Evolutionary conservation across 2,329 filamentous ascomycete genomes (phyloP).

Genomic region (Fusarium sacchari): DNA sequence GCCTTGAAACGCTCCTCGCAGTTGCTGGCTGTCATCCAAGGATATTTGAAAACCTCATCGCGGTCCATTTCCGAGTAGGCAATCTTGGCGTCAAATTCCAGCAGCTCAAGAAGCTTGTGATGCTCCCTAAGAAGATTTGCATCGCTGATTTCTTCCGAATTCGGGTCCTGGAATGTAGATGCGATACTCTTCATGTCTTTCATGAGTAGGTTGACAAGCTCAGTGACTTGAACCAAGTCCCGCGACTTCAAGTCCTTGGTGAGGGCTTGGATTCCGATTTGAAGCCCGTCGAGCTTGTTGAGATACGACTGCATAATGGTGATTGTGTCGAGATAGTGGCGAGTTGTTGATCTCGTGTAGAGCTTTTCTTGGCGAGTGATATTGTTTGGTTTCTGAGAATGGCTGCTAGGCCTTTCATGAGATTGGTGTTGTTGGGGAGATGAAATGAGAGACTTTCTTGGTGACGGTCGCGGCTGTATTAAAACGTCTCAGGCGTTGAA

Average conservation of each 20-base stretch:
- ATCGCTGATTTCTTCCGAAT: rapidly evolving
- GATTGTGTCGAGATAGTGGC: neutral
- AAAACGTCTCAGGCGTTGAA: rapidly evolving
- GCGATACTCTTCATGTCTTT: neutral
- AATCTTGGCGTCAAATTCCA: neutral
- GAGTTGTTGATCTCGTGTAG: rapidly evolving
- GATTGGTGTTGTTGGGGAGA: neutral
- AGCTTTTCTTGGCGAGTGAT: neutral
- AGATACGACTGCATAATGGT: neutral
- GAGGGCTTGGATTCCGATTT: neutral
- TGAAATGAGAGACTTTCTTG: neutral
- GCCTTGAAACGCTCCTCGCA: neutral
- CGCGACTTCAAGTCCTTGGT: neutral
- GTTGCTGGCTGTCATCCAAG: neutral
- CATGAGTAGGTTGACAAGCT: rapidly evolving
- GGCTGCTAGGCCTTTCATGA: rapidly evolving
- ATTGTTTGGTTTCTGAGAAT: neutral
- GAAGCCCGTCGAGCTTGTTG: rapidly evolving
- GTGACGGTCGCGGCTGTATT: neutral
- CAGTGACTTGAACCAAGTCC: rapidly evolving
- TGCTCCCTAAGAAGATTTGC: rapidly evolving
- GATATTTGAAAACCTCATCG: rapidly evolving
- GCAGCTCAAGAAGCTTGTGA: rapidly evolving
- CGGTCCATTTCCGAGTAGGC: neutral
- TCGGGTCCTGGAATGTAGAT: rapidly evolving